These are phyloP conservation scores for Stagonosporopsis vannaccii DNA, from an alignment of 2,329 filamentous ascomycete species.

Conservation along the genomic window DNA sequence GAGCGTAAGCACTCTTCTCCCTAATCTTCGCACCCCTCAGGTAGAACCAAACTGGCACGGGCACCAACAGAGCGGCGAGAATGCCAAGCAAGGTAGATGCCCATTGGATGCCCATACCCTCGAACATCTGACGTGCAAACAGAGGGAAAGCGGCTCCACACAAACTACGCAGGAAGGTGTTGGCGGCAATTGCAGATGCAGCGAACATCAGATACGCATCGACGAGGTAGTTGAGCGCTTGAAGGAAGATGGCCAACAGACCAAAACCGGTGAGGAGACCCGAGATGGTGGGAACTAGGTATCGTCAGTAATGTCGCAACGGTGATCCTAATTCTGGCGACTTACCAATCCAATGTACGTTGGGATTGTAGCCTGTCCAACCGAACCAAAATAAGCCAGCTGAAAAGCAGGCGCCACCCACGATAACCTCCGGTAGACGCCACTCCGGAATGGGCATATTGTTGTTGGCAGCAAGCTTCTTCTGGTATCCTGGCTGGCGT, in stretches of 20 bases:
- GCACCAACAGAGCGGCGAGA: slow-evolving; percentile 53
- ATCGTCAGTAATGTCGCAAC: background rate
- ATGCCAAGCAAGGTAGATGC: slow-evolving; percentile 55
- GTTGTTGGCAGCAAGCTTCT: slow-evolving; percentile 55
- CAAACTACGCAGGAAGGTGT: slow-evolving; percentile 61
- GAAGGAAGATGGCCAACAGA: slow-evolving; percentile 64
- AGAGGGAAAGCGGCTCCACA: slow-evolving; percentile 62
- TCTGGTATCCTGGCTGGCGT: slow-evolving; percentile 72
- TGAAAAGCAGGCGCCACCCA: slow-evolving; percentile 58
- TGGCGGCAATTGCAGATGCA: slow-evolving; percentile 63
- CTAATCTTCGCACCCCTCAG: slow-evolving; percentile 54
- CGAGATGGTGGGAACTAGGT: slow-evolving; percentile 46
- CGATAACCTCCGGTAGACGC: slow-evolving; percentile 63
- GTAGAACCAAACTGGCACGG: slow-evolving; percentile 56
- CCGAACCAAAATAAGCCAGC: slow-evolving; percentile 50
- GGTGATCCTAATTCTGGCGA: background rate
- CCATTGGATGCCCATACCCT: slow-evolving; percentile 60
- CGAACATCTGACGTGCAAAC: slow-evolving; percentile 64
- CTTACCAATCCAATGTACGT: slow-evolving; percentile 51
- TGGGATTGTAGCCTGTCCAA: slow-evolving; percentile 53
- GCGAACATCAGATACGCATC: slow-evolving; percentile 66
- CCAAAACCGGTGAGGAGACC: slow-evolving; percentile 65
- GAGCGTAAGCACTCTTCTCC: slow-evolving; percentile 53
- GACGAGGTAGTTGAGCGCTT: slow-evolving; percentile 67
- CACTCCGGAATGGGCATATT: slow-evolving; percentile 64